A percentile compares a stretch with the other conserved stretches of the same genome.
These are phyloP conservation scores for Ceratocystis ficicola DNA, from an alignment of 2,329 filamentous ascomycete genomes.

Conservation along the genomic window DNA sequence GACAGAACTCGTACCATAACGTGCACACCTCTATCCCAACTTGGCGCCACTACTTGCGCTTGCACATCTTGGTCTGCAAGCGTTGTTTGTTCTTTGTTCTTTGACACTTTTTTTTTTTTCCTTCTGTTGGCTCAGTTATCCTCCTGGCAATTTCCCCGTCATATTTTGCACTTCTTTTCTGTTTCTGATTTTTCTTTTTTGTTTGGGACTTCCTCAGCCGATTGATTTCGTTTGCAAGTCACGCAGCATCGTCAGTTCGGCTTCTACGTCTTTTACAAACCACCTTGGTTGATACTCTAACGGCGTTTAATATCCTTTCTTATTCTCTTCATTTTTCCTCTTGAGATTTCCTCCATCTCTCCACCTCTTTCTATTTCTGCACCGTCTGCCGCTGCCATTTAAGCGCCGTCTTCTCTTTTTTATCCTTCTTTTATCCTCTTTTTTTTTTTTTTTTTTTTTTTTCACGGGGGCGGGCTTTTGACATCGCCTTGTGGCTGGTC, in stretches of 20 bases:
- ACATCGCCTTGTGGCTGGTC: background rate
- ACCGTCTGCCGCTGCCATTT: background rate
- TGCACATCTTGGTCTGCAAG: background rate
- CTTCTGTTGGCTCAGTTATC: background rate
- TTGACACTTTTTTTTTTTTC: background rate
- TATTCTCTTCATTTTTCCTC: background rate
- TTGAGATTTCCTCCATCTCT: background rate
- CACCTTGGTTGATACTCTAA: background rate
- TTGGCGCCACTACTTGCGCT: background rate
- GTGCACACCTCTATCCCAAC: background rate
- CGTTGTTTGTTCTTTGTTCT: background rate
- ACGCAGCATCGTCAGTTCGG: background rate
- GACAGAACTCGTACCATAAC: background rate
- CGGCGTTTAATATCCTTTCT: background rate
- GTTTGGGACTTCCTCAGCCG: background rate
- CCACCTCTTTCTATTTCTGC: background rate
- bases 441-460: background rate
- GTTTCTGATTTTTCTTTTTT: background rate
- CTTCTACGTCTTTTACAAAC: background rate
- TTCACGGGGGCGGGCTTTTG: background rate
- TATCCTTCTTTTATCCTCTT: background rate
- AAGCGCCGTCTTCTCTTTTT: background rate
- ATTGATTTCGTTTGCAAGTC: constrained; percentile 1
- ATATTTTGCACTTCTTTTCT: background rate
- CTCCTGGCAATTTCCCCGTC: background rate